These are phyloP conservation scores for Flaveria trinervia DNA, from an alignment of 129 eudicot genomes.

Conservation along the genomic window DNA sequence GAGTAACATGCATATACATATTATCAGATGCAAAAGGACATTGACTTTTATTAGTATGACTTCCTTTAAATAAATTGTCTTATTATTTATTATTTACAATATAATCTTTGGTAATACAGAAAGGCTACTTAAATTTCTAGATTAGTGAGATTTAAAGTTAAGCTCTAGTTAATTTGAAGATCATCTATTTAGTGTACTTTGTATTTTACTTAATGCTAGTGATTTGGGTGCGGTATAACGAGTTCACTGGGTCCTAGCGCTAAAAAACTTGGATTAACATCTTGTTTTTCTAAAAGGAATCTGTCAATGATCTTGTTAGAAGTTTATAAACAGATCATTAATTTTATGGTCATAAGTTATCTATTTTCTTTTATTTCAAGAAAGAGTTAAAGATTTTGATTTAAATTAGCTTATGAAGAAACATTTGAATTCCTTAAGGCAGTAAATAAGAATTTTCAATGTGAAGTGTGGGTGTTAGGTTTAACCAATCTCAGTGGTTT, in stretches of 20 bases:
- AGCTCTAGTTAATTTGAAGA: no score
- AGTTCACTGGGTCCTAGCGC: no score
- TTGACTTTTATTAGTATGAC: slow-evolving; percentile 17
- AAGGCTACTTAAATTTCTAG: no score
- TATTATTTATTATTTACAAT: neutral
- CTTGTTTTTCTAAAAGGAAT: neutral
- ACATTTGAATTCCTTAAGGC: neutral
- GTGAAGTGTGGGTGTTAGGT: slow-evolving; percentile 23
- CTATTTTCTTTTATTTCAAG: neutral
- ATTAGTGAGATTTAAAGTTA: no score
- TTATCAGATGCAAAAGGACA: slow-evolving; percentile 1
- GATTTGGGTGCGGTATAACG: no score
- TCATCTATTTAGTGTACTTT: no score
- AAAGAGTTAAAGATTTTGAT: neutral
- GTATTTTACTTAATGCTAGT: no score
- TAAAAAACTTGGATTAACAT: neutral
- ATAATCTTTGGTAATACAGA: slow-evolving; percentile 14
- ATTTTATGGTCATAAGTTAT: no score
- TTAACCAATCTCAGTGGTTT: slow-evolving; percentile 26
- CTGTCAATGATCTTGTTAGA: neutral
- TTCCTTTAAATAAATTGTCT: neutral
- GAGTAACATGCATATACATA: slow-evolving; percentile 30
- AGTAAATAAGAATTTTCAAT: slow-evolving; percentile 1
- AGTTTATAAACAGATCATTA: neutral
- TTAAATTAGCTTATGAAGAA: neutral